phyloP scores from a whole-genome alignment of 2,329 filamentous ascomycete species.

The Lachnellula hyalina region DNA sequence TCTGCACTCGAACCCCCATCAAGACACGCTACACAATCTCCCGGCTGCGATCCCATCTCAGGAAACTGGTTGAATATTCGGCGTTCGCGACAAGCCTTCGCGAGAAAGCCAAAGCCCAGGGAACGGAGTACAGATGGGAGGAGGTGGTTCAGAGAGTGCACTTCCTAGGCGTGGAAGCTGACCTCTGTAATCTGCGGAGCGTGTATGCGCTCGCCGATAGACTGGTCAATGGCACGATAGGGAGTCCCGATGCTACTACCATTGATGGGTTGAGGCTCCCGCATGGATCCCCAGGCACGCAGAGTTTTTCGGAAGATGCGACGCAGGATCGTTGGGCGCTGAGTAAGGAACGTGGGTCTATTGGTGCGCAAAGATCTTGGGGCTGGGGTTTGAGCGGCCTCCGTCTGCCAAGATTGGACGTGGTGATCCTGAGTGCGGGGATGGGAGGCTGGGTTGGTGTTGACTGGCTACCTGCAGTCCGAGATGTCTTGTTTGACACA shows the following conservation, averaged over 20 bases:
- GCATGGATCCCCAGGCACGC: conserved; percentile 29
- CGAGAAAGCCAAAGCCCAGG: conserved; percentile 49
- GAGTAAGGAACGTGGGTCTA: conserved; percentile 48
- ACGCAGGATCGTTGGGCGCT: conserved; percentile 29
- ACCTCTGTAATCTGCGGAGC: conserved; percentile 53
- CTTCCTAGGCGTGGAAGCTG: conserved; percentile 52
- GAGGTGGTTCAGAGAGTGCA: conserved; percentile 48
- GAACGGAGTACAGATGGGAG: conserved; percentile 42
- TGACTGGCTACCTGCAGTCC: conserved; percentile 58
- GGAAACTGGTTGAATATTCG: conserved; percentile 37
- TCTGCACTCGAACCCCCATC: conserved; percentile 69
- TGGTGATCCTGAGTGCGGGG: conserved; percentile 79
- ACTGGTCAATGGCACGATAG: conserved; percentile 29
- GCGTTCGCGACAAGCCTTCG: conserved; percentile 44
- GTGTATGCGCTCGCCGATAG: conserved; percentile 35
- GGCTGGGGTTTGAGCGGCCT: conserved; percentile 36
- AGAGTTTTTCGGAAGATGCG: conserved; percentile 22
- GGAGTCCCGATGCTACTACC: conserved; percentile 30
- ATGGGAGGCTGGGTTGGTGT: conserved; percentile 82
- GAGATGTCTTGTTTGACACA: conserved; percentile 52
- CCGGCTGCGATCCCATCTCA: conserved; percentile 58
- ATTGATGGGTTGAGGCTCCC: conserved; percentile 29
- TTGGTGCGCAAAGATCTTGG: conserved; percentile 39
- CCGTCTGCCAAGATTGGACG: conserved; percentile 66
- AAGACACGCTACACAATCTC: conserved; percentile 72